Conservation (phyloP, 140 eudicot species). For the Oenanthe javanica region DNA sequence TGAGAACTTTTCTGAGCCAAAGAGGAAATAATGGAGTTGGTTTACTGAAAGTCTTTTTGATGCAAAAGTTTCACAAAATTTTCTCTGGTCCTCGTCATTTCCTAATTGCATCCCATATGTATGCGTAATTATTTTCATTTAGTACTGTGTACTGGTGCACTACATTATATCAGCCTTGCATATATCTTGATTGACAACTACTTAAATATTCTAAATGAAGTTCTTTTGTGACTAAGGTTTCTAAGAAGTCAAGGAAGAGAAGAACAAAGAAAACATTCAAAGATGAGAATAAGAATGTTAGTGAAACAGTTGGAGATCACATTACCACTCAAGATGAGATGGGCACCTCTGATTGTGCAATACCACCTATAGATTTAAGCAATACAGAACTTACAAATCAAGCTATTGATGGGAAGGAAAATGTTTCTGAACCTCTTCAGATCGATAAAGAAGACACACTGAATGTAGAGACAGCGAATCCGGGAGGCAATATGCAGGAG, state of each 20-base stretch:
- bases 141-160: not conserved
- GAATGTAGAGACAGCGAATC: constrained; percentile 21
- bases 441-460: constrained; percentile 28
- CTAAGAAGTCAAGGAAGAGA: constrained; percentile 69
- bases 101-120: not conserved
- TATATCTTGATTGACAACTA: not conserved
- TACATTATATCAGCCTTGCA: not conserved
- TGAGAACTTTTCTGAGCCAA: not conserved
- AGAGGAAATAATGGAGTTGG: not conserved
- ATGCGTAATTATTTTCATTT: not conserved
- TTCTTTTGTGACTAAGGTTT: constrained; percentile 43
- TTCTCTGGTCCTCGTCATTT: not conserved
- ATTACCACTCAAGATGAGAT: constrained; percentile 23
- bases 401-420: constrained; percentile 27
- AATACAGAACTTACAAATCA: constrained; percentile 17
- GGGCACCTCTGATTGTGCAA: constrained; percentile 30
- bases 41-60: not conserved
- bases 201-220: not conserved
- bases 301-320: constrained; percentile 28
- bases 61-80: not conserved
- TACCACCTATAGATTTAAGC: constrained; percentile 22
- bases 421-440: constrained; percentile 19
- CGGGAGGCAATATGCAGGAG: constrained; percentile 19
- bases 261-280: constrained; percentile 36
- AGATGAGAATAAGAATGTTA: constrained; percentile 18